Conservation (phyloP, 305 asterid genomes). For the Salvia sclarea region DNA sequence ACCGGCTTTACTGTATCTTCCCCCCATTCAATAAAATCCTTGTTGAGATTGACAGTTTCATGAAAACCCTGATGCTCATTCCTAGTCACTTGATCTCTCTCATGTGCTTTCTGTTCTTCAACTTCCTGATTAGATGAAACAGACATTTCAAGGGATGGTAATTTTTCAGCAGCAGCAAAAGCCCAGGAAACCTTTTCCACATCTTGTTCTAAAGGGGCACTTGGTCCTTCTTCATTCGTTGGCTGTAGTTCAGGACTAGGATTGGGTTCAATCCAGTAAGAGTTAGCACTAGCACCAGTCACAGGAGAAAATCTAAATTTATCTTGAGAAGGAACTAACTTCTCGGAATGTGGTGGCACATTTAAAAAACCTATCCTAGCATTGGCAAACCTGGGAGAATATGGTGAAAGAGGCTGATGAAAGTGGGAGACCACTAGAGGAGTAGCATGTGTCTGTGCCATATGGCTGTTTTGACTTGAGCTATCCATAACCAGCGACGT, state of each 20-base stretch:
- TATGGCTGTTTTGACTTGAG: slow-evolving; percentile 32
- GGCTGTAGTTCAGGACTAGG: slow-evolving; percentile 39
- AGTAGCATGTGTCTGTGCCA: slow-evolving; percentile 30
- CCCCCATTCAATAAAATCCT: slow-evolving; percentile 37
- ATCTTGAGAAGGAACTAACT: slow-evolving; percentile 38
- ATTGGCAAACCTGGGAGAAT: slow-evolving; percentile 35
- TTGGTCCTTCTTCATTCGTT: slow-evolving; percentile 34
- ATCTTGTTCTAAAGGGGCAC: slow-evolving; percentile 37
- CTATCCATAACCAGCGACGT: slow-evolving; percentile 32
- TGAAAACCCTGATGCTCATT: slow-evolving; percentile 35
- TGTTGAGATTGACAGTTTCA: slow-evolving; percentile 31
- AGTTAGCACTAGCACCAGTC: slow-evolving; percentile 31
- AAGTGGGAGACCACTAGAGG: slow-evolving; percentile 38
- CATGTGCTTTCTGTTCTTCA: slow-evolving; percentile 39
- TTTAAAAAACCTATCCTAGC: slow-evolving; percentile 32
- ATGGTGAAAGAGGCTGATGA: slow-evolving; percentile 40
- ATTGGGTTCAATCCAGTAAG: slow-evolving; percentile 30
- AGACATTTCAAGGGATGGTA: slow-evolving; percentile 42
- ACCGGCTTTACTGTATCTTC: slow-evolving; percentile 27
- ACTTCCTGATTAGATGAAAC: slow-evolving; percentile 39
- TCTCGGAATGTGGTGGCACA: slow-evolving; percentile 38
- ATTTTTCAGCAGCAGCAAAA: slow-evolving; percentile 33
- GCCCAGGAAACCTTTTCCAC: slow-evolving; percentile 28
- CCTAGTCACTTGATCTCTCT: slow-evolving; percentile 26
- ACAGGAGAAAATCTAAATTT: slow-evolving; percentile 29